These are phyloP conservation scores for Aspergillus sp. DNA, from an alignment of 2,329 filamentous ascomycete genomes.

Conservation along the genomic window DNA sequence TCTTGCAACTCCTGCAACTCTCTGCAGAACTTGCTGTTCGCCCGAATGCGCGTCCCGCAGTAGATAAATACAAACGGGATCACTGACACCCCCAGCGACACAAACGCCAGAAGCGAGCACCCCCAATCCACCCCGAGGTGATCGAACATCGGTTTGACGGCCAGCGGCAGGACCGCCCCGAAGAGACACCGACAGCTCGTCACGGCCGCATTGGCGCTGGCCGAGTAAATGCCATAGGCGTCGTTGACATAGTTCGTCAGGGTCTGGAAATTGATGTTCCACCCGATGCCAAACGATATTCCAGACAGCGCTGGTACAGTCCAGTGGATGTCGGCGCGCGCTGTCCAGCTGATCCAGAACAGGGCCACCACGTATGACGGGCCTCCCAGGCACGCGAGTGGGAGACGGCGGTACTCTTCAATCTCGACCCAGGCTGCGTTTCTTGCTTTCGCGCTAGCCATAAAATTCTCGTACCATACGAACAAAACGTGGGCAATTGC, in stretches of 20 bases:
- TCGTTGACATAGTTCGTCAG: conserved; percentile 6
- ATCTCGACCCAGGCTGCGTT: neutral
- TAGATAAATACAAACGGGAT: conserved; percentile 34
- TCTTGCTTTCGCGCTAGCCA: neutral
- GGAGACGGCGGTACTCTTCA: conserved; percentile 46
- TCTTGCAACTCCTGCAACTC: neutral
- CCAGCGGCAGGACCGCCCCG: conserved; percentile 55
- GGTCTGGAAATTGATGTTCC: conserved; percentile 27
- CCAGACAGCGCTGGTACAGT: conserved; percentile 64
- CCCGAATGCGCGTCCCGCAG: conserved; percentile 26
- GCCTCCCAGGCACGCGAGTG: conserved; percentile 60
- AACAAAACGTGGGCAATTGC: neutral
- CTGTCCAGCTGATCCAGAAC: conserved; percentile 66
- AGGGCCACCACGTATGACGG: conserved; percentile 62
- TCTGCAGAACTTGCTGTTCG: conserved; percentile 19
- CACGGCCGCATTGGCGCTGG: conserved; percentile 46
- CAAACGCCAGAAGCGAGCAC: conserved; percentile 28
- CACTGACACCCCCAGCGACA: conserved; percentile 24
- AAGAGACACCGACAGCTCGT: conserved; percentile 48
- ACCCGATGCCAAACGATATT: conserved; percentile 65
- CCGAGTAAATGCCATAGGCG: conserved; percentile 3
- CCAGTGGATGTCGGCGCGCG: conserved; percentile 60
- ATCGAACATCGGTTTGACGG: conserved; percentile 28
- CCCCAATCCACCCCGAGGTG: conserved; percentile 29
- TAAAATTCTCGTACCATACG: neutral